phyloP scores from a whole-genome alignment of 1,284 basidiomycete genomes.

The Cystobasidiaceae sp. region DNA sequence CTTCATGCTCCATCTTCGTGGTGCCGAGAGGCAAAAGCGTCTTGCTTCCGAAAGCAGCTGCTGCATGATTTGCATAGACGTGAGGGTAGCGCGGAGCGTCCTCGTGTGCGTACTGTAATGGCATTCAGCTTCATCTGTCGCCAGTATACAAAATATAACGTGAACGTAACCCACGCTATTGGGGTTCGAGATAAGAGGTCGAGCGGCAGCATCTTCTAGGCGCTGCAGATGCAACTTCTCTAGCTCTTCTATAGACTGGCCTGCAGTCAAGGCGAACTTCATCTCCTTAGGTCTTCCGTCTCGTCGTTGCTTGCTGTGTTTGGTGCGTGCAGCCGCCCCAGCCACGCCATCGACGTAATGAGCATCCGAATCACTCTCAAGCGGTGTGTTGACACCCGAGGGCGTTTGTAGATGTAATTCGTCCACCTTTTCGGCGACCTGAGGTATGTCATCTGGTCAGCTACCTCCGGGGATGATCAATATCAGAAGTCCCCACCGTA shows the following conservation, averaged over 20 bases:
- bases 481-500: constrained; percentile 1
- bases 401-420: background rate
- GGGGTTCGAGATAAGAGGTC: constrained; percentile 17
- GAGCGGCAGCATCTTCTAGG: constrained; percentile 20
- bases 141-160: background rate
- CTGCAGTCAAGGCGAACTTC: constrained; percentile 23
- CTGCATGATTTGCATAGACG: constrained; percentile 70
- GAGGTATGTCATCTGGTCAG: too few relatives aligned
- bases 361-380: constrained; percentile 19
- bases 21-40: constrained; percentile 84
- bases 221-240: constrained; percentile 20
- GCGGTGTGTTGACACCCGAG: background rate
- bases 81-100: constrained; percentile 61
- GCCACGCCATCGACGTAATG: too few relatives aligned
- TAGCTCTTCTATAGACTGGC: constrained; percentile 26
- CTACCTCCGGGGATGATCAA: too few relatives aligned
- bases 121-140: background rate
- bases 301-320: constrained; percentile 14
- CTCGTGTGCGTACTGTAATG: constrained; percentile 9
- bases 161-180: constrained; percentile 2
- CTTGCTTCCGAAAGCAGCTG: constrained; percentile 66
- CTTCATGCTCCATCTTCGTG: constrained; percentile 61
- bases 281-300: constrained; percentile 22
- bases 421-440: constrained; percentile 10
- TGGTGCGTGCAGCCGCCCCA: too few relatives aligned